Conservation (phyloP, 1,139 yeast genomes). For the Candida tetrigidarum region DNA sequence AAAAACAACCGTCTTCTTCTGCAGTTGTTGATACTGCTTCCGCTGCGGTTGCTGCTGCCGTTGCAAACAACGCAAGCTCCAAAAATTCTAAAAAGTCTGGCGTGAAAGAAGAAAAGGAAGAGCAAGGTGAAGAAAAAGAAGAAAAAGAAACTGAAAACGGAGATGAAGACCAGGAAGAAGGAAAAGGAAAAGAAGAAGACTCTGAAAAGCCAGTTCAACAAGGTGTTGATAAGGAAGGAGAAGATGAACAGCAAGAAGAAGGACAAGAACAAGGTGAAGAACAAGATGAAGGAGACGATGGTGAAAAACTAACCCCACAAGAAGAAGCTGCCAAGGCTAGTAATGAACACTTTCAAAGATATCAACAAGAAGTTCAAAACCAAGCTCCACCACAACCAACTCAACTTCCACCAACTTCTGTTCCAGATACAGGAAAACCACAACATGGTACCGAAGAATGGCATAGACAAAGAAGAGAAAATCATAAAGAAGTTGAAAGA, state of each 20-base stretch:
- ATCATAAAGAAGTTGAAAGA: constrained; percentile 97
- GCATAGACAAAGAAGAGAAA: constrained; percentile 83
- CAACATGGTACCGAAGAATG: constrained; percentile 81
- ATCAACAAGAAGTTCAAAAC: constrained; percentile 12
- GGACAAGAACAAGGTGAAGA: constrained; percentile 21
- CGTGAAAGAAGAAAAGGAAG: neutral
- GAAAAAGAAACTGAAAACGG: neutral
- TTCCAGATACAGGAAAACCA: constrained; percentile 48
- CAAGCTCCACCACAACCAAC: constrained; percentile 19
- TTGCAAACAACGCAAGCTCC: constrained; percentile 27
- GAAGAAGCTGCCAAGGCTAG: constrained; percentile 4
- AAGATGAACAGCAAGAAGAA: constrained; percentile 3
- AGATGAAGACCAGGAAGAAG: neutral
- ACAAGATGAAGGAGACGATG: constrained; percentile 14
- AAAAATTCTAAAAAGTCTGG: constrained; percentile 39
- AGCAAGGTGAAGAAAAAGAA: neutral
- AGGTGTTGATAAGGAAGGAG: neutral
- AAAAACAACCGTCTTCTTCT: constrained; percentile 44
- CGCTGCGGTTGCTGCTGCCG: constrained; percentile 20
- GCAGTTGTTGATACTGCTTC: constrained; percentile 22
- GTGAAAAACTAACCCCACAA: constrained; percentile 1
- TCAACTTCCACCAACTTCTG: constrained; percentile 26
- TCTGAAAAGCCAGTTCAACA: neutral
- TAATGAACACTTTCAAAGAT: constrained; percentile 1
- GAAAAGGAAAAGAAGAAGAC: neutral